These are phyloP conservation scores for Aspergillus sp. DNA, from an alignment of 2,329 filamentous ascomycete species.

Conservation along the genomic window DNA sequence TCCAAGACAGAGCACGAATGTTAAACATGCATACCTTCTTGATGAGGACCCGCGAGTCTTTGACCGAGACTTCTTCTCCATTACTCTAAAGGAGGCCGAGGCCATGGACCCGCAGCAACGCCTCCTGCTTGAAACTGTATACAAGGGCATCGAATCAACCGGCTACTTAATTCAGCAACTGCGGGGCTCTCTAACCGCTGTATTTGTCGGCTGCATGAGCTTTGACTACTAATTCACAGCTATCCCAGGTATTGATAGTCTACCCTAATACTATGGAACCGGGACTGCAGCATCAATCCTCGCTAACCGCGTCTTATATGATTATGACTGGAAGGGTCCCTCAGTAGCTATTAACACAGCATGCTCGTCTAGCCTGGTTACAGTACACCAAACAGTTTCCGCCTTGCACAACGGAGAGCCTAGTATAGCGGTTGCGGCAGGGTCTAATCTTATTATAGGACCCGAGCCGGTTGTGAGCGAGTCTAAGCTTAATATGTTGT, in stretches of 20 bases:
- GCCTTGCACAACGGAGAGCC: constrained; percentile 14
- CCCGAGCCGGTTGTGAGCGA: background rate
- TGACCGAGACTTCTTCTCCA: constrained; percentile 11
- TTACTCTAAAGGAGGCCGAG: constrained; percentile 3
- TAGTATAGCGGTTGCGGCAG: background rate
- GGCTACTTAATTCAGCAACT: background rate
- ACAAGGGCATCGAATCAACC: constrained; percentile 5
- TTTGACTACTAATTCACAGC: constrained; percentile 1
- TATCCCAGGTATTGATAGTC: background rate
- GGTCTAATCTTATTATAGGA: constrained; percentile 2
- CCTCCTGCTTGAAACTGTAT: constrained; percentile 8
- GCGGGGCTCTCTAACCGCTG: constrained; percentile 2
- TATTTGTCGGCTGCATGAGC: constrained; percentile 5
- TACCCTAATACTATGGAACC: constrained; percentile 10
- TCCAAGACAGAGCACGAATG: constrained; percentile 1
- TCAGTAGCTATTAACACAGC: constrained; percentile 44
- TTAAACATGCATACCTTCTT: background rate
- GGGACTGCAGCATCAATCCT: constrained; percentile 31
- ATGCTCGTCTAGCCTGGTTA: constrained; percentile 39
- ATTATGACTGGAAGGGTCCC: constrained; percentile 24
- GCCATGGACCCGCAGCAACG: background rate
- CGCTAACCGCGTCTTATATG: constrained; percentile 34
- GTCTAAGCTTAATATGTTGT: constrained; percentile 42
- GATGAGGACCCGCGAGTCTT: constrained; percentile 5
- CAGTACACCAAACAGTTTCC: constrained; percentile 27